Percentiles rank a stretch among this genome's conserved stretches.
Evolutionary conservation across 805 yeast species (phyloP).

Genomic region (Yarrowia osloensis): DNA sequence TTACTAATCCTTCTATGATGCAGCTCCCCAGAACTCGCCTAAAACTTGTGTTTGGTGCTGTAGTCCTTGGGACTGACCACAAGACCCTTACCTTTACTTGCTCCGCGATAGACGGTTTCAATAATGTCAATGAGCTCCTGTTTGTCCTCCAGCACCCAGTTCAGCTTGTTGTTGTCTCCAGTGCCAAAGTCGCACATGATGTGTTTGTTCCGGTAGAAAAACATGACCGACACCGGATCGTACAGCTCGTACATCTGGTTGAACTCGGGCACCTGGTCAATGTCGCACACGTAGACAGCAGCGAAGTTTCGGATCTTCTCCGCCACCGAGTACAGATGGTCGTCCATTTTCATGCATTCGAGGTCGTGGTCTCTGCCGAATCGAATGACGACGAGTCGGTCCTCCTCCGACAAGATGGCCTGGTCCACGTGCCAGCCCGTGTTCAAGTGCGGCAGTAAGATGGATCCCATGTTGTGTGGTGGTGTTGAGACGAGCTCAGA

Average conservation of each 20-base stretch:
- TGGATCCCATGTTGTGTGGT: constrained; percentile 67
- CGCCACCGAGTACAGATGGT: constrained; percentile 72
- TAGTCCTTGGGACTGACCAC: constrained; percentile 71
- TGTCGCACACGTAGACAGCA: constrained; percentile 83
- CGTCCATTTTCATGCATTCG: constrained; percentile 90
- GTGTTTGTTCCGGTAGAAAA: constrained; percentile 85
- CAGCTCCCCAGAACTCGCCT: neutral
- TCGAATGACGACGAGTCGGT: constrained; percentile 79
- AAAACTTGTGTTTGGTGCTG: constrained; percentile 37
- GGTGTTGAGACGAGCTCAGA: neutral
- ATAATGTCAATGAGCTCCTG: constrained; percentile 90
- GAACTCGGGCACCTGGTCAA: constrained; percentile 85
- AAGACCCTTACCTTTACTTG: constrained; percentile 87
- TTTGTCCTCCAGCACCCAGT: constrained; percentile 72
- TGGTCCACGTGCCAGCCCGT: constrained; percentile 97
- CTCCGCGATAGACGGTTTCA: constrained; percentile 88
- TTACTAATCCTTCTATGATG: neutral
- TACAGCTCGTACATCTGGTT: constrained; percentile 85
- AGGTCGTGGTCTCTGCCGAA: constrained; percentile 79
- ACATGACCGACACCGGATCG: constrained; percentile 92
- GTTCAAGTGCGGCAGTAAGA: constrained; percentile 74
- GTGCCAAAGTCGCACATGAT: constrained; percentile 99
- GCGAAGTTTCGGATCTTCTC: constrained; percentile 88
- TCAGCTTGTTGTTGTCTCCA: constrained; percentile 93
- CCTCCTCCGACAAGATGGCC: constrained; percentile 86